phyloP scores from a whole-genome alignment of 2,329 filamentous ascomycete genomes.

The Colletotrichum destructivum region DNA sequence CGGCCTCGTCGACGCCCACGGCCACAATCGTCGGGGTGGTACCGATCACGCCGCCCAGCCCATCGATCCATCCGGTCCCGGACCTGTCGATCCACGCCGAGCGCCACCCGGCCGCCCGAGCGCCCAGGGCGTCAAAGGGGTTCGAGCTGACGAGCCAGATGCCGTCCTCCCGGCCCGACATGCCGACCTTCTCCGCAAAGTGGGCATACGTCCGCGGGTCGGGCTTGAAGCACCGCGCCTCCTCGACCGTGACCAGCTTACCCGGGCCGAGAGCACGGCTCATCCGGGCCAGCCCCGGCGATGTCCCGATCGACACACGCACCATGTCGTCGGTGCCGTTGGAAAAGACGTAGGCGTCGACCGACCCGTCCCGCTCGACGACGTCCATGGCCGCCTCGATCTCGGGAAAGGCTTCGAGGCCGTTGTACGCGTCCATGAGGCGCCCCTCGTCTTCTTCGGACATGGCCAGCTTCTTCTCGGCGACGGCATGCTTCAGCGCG shows the following conservation, averaged over 20 bases:
- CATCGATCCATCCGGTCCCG: conserved; percentile 76
- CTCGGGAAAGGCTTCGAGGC: conserved; percentile 76
- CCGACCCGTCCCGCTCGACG: conserved; percentile 55
- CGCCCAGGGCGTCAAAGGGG: conserved; percentile 80
- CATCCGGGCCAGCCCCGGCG: conserved; percentile 67
- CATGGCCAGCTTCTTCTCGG: conserved; percentile 68
- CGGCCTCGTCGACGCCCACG: conserved; percentile 70
- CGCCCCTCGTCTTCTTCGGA: conserved; percentile 57
- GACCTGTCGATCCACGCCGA: conserved; percentile 78
- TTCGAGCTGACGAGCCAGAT: conserved; percentile 82
- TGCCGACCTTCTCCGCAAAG: conserved; percentile 66
- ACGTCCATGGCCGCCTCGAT: conserved; percentile 67
- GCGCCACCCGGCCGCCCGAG: conserved; percentile 72
- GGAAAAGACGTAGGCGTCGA: conserved; percentile 76
- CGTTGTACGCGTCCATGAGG: conserved; percentile 76
- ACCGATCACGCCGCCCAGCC: conserved; percentile 62
- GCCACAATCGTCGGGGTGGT: conserved; percentile 69
- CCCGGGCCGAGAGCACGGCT: conserved; percentile 57
- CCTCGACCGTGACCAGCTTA: conserved; percentile 74
- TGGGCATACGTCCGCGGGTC: conserved; percentile 73
- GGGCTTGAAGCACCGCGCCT: conserved; percentile 75
- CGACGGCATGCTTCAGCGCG: conserved; percentile 75
- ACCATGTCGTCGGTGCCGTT: conserved; percentile 79
- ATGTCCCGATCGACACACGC: conserved; percentile 69
- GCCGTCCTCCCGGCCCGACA: conserved; percentile 59